These are phyloP conservation scores for Microcyclospora tardicrescens DNA, from an alignment of 2,329 filamentous ascomycete species.

Conservation along the genomic window DNA sequence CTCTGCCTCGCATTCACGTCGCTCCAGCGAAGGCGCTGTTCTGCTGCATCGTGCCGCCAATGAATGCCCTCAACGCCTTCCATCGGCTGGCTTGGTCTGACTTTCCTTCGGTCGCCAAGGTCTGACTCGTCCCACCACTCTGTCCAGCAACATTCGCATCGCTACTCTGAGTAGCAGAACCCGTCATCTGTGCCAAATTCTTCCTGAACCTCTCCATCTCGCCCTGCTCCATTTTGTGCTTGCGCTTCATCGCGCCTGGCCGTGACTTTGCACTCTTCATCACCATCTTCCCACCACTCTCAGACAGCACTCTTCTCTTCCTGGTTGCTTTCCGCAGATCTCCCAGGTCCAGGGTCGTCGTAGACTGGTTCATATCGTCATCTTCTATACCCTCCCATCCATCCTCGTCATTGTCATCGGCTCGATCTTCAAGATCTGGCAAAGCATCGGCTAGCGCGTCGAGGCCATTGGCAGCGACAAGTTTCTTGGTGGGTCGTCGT, in stretches of 20 bases:
- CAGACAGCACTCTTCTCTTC: conserved; percentile 9
- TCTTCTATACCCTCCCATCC: conserved; percentile 24
- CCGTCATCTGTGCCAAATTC: conserved; percentile 61
- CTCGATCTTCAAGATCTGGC: conserved; percentile 38
- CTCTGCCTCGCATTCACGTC: neutral
- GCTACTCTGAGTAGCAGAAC: neutral
- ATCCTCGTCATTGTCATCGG: conserved; percentile 33
- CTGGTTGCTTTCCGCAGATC: conserved; percentile 10
- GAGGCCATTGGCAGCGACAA: conserved; percentile 51
- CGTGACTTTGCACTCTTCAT: conserved; percentile 62
- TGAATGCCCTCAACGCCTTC: conserved; percentile 71
- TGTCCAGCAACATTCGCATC: neutral
- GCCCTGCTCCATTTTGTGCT: conserved; percentile 62
- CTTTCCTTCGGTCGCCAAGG: no score
- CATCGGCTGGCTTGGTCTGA: conserved; percentile 48
- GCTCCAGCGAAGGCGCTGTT: conserved; percentile 54
- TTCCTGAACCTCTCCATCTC: conserved; percentile 76
- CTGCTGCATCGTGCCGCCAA: conserved; percentile 78
- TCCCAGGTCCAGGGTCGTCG: conserved; percentile 5
- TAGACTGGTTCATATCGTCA: conserved; percentile 10
- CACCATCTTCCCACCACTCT: conserved; percentile 49
- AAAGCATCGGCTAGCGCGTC: conserved; percentile 69
- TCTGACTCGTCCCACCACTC: neutral
- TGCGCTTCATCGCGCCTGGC: conserved; percentile 70
- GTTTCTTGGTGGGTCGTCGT: conserved; percentile 60